Evolutionary conservation across 768 basidiomycete species (phyloP).

Genomic region (Trametes sanguinea): DNA sequence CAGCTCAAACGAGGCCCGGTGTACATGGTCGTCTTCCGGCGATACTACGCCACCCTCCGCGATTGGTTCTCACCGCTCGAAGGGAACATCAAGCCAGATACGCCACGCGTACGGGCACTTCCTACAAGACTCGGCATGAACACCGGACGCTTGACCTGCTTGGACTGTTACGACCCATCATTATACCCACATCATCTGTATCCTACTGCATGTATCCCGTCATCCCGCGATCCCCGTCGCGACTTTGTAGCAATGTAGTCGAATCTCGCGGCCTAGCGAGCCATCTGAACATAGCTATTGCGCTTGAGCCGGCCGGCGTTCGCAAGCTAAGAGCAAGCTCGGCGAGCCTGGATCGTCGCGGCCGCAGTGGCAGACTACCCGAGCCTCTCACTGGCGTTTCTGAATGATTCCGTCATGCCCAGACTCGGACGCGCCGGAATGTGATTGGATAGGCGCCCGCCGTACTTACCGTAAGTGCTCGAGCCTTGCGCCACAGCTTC

Average conservation of each 20-base stretch:
- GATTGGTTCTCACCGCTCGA: conserved; percentile 30
- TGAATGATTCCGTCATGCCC: neutral
- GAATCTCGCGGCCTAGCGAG: no score
- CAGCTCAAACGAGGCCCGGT: conserved; percentile 11
- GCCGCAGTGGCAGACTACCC: neutral
- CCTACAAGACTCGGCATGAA: conserved; percentile 16
- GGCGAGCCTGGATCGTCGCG: neutral
- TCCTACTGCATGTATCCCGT: no score
- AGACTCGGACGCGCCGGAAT: neutral
- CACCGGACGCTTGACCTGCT: neutral
- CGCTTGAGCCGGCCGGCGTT: no score
- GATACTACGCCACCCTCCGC: conserved; percentile 22
- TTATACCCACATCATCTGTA: no score
- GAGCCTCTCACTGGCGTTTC: neutral
- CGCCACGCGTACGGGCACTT: conserved; percentile 28
- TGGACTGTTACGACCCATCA: no score
- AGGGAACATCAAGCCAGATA: conserved; percentile 35
- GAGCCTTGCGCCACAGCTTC: conserved; percentile 23
- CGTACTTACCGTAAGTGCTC: neutral
- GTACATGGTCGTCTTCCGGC: conserved; percentile 28
- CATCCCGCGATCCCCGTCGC: neutral
- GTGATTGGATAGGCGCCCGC: conserved; percentile 10
- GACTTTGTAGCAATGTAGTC: no score
- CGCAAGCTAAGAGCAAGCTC: neutral
- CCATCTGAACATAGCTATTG: no score